Base-by-base conservation (phyloP, 208 protist species). In the Wallacemonas collosoma region DNA sequence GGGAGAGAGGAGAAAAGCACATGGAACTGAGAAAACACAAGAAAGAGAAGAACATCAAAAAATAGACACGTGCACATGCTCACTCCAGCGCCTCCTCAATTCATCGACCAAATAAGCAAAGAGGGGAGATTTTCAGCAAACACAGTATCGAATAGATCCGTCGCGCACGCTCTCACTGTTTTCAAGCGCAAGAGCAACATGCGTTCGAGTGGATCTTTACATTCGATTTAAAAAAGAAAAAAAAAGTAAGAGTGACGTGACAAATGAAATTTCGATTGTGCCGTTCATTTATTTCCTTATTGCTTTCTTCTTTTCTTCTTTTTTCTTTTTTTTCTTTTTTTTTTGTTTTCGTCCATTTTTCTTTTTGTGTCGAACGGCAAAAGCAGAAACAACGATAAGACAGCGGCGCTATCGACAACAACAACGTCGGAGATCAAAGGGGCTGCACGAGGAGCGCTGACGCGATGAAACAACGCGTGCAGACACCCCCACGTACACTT, bases 281-380 rank as follows among this genome's bases (percentile, higher is more conserved):
- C 8, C 35, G n/a, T 8, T n/a, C 26, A 15, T 35, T 47, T 50
- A 1, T 44, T 65, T 65, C 36, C 60, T 44, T 48, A 43, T 62
- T 62, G 14, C 38, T 62, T 62, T 43, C 43, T 62, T 62, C 43
- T 14, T 64, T 73, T 17, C 40, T 7, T n/a, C 56, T n/a, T 62
- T 62, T 15, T 2, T 62, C 1, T 2, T n/a, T 58, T 1, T 7
- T 58, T 58, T 58, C 11, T 58, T 58, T 58, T 50, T 45, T 76
- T 71, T 51, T 73, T 72, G 41, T 68, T 44, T 17, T 56, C 48
- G 43, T 2, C 26, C 26, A 26, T 26, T 26, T 26, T 26, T 26
- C 64, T 69, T 41, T 12, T 12, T 45, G n/a, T 71, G 47, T 71
- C 35, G 39, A 58, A 38, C 26, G 0, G 53, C 9, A 58, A 58